Evolutionary conservation across 768 basidiomycete species (phyloP), one percentile per base, ranked within the genome.

Genomic region (Termitomyces sp.): DNA sequence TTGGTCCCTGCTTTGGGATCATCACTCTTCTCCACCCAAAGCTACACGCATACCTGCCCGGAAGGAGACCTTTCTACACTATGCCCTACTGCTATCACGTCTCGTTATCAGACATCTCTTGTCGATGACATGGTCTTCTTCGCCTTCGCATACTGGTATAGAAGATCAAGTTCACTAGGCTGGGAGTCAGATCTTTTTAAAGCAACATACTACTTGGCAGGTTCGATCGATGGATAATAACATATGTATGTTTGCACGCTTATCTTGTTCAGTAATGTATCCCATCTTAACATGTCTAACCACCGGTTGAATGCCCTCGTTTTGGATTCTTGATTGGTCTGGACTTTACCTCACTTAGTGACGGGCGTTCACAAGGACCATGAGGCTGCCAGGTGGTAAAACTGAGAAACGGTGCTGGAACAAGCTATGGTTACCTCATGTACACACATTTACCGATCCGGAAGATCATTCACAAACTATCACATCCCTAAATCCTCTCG

Each of bases 61-160:
- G 3, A 51, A 27, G 26, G 18, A 16, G 18, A 12, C 18, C 36
- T 26, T 37, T 22, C 16, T 24, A 49, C 13, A 32, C 47, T 6
- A 48, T 18, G 8, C 16, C 22, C 7, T 12, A 43, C 36, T 54
- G 34, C 13, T 41, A 39, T 52, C 50, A 46, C 52, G 47, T 47
- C 41, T 46, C 26, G 55, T 50, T 49, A 60, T 60, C 43, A 41
- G 55, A 52, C 50, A 59, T 53, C 44, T 46, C 56, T 57, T 37
- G 43, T 46, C 39, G n/a, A 36, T 49, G 24, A 12, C 31, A 50
- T 55, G 16, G 16, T 24, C 14, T 49, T 26, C 29, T 27, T 32
- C 14, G 10, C 43, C 29, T 24, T 34, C n/a, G 24, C 8, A 34
- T 12, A 54, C 18, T 14, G 31, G 41, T 18, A 24, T 34, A 20